Evolutionary conservation across 2,329 filamentous ascomycete genomes (phyloP).

Genomic region (Alternaria gansuensis): DNA sequence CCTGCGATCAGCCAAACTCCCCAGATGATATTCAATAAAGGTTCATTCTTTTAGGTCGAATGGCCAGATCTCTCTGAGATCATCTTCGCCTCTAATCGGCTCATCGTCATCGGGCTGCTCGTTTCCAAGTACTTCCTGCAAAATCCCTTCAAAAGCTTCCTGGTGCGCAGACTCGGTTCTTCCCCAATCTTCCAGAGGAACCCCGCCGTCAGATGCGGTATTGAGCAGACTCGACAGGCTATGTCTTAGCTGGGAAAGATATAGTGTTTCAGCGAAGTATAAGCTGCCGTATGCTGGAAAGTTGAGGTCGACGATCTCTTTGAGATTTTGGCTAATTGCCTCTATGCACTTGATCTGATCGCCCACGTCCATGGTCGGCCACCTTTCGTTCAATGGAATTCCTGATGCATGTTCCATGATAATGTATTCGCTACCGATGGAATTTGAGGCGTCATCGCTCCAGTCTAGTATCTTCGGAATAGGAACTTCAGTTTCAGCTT

Average conservation of each 20-base stretch:
- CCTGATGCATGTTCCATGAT: conserved; percentile 52
- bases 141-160: conserved; percentile 45
- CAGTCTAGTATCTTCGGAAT: conserved; percentile 57
- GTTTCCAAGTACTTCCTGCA: conserved; percentile 44
- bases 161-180: conserved; percentile 39
- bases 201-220: conserved; percentile 50
- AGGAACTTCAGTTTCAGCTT: conserved; percentile 52
- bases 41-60: conserved; percentile 41
- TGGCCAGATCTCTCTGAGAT: conserved; percentile 51
- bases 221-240: conserved; percentile 45
- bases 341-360: conserved; percentile 37
- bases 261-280: conserved; percentile 32
- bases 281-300: conserved; percentile 55
- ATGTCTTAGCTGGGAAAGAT: conserved; percentile 35
- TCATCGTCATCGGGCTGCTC: conserved; percentile 47
- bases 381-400: conserved; percentile 40
- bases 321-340: conserved; percentile 39
- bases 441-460: conserved; percentile 50
- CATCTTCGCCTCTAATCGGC: conserved; percentile 44
- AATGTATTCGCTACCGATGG: conserved; percentile 52
- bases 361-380: conserved; percentile 43
- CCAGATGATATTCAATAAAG: not conserved
- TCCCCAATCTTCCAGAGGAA: conserved; percentile 50
- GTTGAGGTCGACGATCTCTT: conserved; percentile 44
- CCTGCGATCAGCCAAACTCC: not conserved